Base-by-base conservation (phyloP, 208 protist genomes). In the Acanthamoeba castellanii region DNA sequence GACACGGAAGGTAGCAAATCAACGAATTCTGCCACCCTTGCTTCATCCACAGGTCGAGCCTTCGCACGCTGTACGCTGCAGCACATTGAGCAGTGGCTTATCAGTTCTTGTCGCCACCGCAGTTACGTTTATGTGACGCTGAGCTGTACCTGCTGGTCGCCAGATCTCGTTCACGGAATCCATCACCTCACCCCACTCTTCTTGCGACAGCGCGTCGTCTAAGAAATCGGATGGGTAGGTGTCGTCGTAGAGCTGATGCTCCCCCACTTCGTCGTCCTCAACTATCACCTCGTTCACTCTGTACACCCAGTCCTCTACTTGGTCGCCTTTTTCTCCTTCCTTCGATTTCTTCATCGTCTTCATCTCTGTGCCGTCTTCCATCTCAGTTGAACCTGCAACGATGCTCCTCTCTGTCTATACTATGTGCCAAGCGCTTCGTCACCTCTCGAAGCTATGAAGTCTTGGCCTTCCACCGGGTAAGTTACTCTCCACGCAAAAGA, bases 81-180 rank as follows among this genome's bases (percentile, higher is more conserved):
- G 30, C 14, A 7, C 18, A 20, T 3, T 55, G 9, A 55, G 37
- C 47, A 5, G 1, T 11, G 50, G 50, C 50, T 55, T 55, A 20
- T 55, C 32, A 13, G 66, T 5, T 7, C 5, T 25, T 74, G 66
- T 30, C 3, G n/a, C 4, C 16, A 27, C 5, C 61, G 22, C 16
- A 3, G 22, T n/a, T 27, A 18, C 61, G 27, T 68, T 27, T 1
- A 18, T n/a, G 61, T 27, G 5, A 68, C 3, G 16, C 61, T 7
- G 61, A 68, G 61, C 61, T 68, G 32, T 82, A 82, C 74, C 74
- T 14, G 74, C 74, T n/a, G 74, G 74, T 25, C 74, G 74, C 74
- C 74, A 82, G 47, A 82, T 82, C 16, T 82, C 37, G 37, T 82
- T 82, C n/a, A 82, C 74, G 5, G 16, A 0, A 34, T 50, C 74